Evolutionary conservation across 768 basidiomycete species (phyloP).

Genomic region (Lactarius hengduanensis): DNA sequence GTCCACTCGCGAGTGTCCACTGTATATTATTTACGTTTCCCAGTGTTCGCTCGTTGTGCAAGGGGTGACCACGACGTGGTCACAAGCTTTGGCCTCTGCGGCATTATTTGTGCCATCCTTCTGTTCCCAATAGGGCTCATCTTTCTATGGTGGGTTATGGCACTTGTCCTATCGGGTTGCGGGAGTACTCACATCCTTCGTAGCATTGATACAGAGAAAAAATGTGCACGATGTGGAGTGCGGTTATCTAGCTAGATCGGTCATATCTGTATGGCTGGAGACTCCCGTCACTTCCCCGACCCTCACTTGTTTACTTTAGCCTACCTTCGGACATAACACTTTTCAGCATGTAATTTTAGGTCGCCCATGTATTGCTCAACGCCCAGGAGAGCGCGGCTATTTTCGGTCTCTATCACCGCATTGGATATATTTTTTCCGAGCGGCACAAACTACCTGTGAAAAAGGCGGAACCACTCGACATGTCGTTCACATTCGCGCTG

Average conservation of each 20-base stretch:
- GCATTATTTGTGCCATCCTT: slow-evolving; percentile 35
- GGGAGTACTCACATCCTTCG: background rate
- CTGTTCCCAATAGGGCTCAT: slow-evolving; percentile 34
- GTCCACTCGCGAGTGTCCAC: background rate
- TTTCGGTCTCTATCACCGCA: background rate
- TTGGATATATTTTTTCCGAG: background rate
- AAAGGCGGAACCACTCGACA: background rate
- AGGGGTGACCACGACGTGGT: slow-evolving; percentile 34
- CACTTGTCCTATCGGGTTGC: background rate
- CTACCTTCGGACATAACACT: slow-evolving; percentile 2
- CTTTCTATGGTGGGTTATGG: slow-evolving; percentile 31
- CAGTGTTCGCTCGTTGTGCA: slow-evolving; percentile 34
- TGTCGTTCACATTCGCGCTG: background rate
- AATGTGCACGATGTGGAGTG: slow-evolving; percentile 33
- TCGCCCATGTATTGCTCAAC: background rate
- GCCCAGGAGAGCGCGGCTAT: background rate
- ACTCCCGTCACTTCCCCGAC: background rate
- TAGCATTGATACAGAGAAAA: slow-evolving; percentile 33
- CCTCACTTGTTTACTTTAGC: background rate
- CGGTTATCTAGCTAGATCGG: slow-evolving; percentile 16
- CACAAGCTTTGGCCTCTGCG: slow-evolving; percentile 34
- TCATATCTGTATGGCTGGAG: background rate
- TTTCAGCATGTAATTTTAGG: slow-evolving; percentile 14
- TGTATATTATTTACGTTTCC: background rate
- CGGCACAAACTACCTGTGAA: background rate